Percentiles rank a stretch among this genome's conserved stretches.
Conservation (phyloP, 805 yeast genomes). For the Schwanniomyces sp. region DNA sequence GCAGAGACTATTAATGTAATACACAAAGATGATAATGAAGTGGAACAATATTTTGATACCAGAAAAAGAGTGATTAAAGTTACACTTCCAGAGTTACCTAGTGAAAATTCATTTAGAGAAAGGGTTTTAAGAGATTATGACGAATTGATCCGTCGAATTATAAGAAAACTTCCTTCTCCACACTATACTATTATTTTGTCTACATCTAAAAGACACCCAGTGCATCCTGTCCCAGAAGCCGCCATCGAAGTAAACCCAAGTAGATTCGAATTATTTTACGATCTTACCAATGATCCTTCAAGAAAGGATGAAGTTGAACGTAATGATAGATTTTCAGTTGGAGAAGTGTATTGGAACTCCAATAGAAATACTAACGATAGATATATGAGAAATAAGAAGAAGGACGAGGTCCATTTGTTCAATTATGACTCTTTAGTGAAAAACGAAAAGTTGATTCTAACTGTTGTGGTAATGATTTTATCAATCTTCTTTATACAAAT, state of each 20-base stretch:
- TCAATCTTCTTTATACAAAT: conserved; percentile 6
- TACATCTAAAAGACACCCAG: conserved; percentile 15
- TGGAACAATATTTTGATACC: conserved; percentile 60
- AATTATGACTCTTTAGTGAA: conserved; percentile 49
- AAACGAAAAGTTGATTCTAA: conserved; percentile 47
- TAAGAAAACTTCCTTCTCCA: conserved; percentile 77
- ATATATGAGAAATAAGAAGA: conserved; percentile 27
- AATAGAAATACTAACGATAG: conserved; percentile 27
- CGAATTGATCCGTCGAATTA: conserved; percentile 49
- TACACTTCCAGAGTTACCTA: conserved; percentile 50
- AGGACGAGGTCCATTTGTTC: conserved; percentile 39
- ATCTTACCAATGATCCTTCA: conserved; percentile 52
- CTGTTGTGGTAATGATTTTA: conserved; percentile 29
- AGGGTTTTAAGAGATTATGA: conserved; percentile 41
- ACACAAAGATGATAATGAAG: conserved; percentile 44
- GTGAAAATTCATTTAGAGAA: conserved; percentile 13
- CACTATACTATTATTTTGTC: conserved; percentile 62
- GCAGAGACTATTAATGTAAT: conserved; percentile 43
- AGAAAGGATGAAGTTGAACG: conserved; percentile 56
- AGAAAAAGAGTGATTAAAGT: conserved; percentile 61
- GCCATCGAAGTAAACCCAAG: conserved; percentile 30
- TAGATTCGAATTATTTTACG: conserved; percentile 50
- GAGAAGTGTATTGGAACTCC: conserved; percentile 26
- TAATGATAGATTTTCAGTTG: conserved; percentile 39
- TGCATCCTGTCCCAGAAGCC: conserved; percentile 32